Percentiles rank a stretch among this genome's conserved stretches.
Conservation (phyloP, 2,329 filamentous ascomycete genomes). For the Alternaria brassicae region DNA sequence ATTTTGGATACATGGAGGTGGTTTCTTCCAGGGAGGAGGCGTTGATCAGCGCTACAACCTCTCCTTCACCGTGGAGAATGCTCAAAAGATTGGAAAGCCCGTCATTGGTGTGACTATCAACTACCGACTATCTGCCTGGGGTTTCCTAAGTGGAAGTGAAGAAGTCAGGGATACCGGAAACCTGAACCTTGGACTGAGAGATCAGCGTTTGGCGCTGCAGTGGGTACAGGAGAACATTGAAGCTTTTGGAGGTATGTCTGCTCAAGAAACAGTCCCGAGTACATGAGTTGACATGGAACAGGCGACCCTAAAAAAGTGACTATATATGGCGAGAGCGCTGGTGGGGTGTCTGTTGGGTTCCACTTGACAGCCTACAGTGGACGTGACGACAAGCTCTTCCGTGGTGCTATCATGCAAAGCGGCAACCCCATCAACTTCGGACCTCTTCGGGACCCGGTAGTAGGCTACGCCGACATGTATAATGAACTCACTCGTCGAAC, state of each 20-base stretch:
- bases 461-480: constrained; percentile 31
- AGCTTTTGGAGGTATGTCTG: constrained; percentile 52
- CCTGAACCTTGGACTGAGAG: constrained; percentile 55
- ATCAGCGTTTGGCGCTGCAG: constrained; percentile 56
- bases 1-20: constrained; percentile 64
- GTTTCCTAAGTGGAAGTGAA: constrained; percentile 64
- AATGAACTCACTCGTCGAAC: constrained; percentile 30
- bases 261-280: constrained; percentile 33
- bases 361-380: constrained; percentile 57
- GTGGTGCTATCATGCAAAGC: constrained; percentile 56
- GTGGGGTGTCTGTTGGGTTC: constrained; percentile 54
- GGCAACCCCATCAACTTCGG: constrained; percentile 49
- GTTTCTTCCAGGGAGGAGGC: constrained; percentile 57
- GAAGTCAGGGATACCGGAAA: constrained; percentile 53
- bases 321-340: constrained; percentile 56
- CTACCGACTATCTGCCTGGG: constrained; percentile 66
- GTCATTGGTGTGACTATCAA: constrained; percentile 55
- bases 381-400: constrained; percentile 57
- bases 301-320: constrained; percentile 53
- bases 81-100: constrained; percentile 55
- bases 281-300: constrained; percentile 38
- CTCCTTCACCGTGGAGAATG: constrained; percentile 56
- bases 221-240: constrained; percentile 56
- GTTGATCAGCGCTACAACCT: constrained; percentile 63
- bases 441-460: constrained; percentile 17